Conservation (phyloP, 140 eudicot genomes). For the Oenanthe javanica region DNA sequence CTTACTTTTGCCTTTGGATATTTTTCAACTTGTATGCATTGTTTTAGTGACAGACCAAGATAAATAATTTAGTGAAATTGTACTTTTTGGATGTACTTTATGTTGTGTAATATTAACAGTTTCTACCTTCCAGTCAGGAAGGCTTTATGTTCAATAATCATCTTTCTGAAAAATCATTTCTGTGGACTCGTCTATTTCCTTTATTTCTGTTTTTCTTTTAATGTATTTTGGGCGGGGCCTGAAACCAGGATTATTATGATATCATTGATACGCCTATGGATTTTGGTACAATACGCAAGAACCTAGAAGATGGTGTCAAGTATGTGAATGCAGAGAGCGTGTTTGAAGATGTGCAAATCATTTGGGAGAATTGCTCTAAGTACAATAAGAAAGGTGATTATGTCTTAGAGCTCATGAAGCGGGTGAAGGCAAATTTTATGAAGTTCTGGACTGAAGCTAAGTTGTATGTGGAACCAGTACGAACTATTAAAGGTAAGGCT, state of each 20-base stretch:
- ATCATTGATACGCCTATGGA: constrained; percentile 96
- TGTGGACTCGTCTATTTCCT: background rate
- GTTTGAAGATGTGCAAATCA: constrained; percentile 65
- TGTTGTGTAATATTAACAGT: background rate
- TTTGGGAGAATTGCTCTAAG: constrained; percentile 88
- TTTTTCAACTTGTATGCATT: background rate
- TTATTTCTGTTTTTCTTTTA: constrained; percentile 34
- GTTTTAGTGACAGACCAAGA: background rate
- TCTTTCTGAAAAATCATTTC: background rate
- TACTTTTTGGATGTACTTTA: background rate
- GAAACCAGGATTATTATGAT: constrained; percentile 88
- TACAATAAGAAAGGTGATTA: constrained; percentile 86
- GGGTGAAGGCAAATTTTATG: constrained; percentile 68
- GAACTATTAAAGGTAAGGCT: constrained; percentile 6
- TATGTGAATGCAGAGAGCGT: constrained; percentile 76
- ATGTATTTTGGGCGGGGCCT: constrained; percentile 56
- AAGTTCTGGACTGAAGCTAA: constrained; percentile 78
- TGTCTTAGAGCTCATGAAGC: constrained; percentile 82
- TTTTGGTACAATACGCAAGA: constrained; percentile 79
- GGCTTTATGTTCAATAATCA: background rate
- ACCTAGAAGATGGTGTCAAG: constrained; percentile 76
- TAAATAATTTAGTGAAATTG: background rate
- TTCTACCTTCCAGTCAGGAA: background rate
- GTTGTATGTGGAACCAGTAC: constrained; percentile 44
- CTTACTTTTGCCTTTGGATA: background rate